A percentile compares a stretch with the other conserved stretches of the same genome.
phyloP scores from a whole-genome alignment of 495 filamentous ascomycete genomes.

The Aspergillus taichungensis region DNA sequence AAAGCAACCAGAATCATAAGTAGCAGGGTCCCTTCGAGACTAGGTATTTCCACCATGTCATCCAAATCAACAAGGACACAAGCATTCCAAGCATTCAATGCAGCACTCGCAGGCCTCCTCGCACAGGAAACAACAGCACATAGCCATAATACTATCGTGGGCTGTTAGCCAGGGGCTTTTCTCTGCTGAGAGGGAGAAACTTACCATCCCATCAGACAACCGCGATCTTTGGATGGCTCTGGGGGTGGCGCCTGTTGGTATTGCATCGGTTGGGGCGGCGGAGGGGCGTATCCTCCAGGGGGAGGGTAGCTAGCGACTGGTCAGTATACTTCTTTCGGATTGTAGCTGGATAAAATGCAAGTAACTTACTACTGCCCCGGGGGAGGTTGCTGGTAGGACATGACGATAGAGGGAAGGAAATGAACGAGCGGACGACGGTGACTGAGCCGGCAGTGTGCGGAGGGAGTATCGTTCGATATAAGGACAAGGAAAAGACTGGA shows the following conservation, averaged over 20 bases:
- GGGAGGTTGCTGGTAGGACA: constrained; percentile 9
- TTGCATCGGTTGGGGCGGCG: constrained; percentile 11
- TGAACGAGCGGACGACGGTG: no score
- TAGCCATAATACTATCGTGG: constrained; percentile 10
- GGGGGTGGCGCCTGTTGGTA: constrained; percentile 13
- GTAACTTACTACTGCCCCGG: constrained; percentile 7
- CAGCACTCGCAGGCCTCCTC: constrained; percentile 19
- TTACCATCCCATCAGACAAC: constrained; percentile 15
- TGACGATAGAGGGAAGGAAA: neutral
- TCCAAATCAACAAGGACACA: constrained; percentile 10
- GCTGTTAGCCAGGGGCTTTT: neutral
- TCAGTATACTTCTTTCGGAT: neutral
- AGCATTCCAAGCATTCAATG: constrained; percentile 10
- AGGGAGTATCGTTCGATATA: no score
- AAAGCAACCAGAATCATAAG: no score
- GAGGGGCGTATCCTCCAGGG: constrained; percentile 13
- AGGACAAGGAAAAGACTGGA: neutral
- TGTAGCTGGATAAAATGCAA: neutral
- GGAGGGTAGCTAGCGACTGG: constrained; percentile 7
- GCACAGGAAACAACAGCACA: constrained; percentile 21
- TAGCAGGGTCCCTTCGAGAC: no score
- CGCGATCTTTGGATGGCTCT: constrained; percentile 12
- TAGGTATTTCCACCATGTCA: no score
- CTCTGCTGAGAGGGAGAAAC: neutral
- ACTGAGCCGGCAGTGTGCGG: no score